These are phyloP conservation scores for Lavandula angustifolia DNA, from an alignment of 257 asterid genomes.

Conservation along the genomic window DNA sequence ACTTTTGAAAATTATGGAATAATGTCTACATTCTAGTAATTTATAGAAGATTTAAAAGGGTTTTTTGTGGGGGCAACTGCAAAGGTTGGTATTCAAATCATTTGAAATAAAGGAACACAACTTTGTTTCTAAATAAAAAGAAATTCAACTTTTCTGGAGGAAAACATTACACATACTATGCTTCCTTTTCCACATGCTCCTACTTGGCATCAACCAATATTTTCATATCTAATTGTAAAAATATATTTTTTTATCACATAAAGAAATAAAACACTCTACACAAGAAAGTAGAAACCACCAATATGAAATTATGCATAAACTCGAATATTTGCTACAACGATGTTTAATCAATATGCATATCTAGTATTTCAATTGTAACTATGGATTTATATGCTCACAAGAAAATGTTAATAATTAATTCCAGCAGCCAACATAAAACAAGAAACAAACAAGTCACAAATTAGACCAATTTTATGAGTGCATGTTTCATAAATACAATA, in stretches of 20 bases:
- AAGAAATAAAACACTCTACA: no score
- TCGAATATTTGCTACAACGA: no score
- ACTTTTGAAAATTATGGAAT: background rate
- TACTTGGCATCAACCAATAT: no score
- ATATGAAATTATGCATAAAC: no score
- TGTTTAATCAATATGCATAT: no score
- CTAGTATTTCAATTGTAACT: no score
- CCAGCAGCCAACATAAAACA: slow-evolving; percentile 20
- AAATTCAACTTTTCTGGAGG: background rate
- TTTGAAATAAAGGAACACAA: background rate
- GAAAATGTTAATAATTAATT: slow-evolving; percentile 17
- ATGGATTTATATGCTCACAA: no score
- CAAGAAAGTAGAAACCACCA: no score
- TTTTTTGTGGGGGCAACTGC: background rate
- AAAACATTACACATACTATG: slow-evolving; percentile 17
- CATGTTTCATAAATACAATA: background rate
- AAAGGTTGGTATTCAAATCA: background rate
- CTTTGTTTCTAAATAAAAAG: background rate
- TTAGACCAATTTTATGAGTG: slow-evolving; percentile 9
- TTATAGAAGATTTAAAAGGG: background rate
- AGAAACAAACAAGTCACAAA: slow-evolving; percentile 27
- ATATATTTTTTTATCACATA: no score
- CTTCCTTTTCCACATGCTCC: slow-evolving; percentile 1
- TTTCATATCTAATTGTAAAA: no score
- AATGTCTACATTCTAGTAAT: slow-evolving; percentile 21